A percentile compares a stretch with the other conserved stretches of the same genome.
These are phyloP conservation scores for Chaetomium sp. DNA, from an alignment of 2,329 filamentous ascomycete genomes.

Conservation along the genomic window DNA sequence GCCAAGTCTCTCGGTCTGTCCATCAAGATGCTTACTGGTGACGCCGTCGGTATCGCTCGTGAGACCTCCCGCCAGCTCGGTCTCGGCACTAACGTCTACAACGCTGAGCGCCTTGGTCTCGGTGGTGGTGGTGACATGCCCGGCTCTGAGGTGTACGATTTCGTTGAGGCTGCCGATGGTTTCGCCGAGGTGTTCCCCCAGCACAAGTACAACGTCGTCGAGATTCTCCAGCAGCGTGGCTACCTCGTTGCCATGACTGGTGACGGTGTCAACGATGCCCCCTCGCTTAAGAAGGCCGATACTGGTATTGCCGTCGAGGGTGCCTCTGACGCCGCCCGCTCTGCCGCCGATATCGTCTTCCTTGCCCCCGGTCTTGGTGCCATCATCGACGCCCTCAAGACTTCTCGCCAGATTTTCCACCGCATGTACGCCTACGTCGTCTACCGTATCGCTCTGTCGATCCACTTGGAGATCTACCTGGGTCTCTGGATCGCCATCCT, in stretches of 20 bases:
- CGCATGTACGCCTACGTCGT: slow-evolving; percentile 96
- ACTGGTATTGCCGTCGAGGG: slow-evolving; percentile 93
- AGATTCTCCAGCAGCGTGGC: slow-evolving; percentile 88
- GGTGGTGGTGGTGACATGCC: slow-evolving; percentile 89
- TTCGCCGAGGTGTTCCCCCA: slow-evolving; percentile 93
- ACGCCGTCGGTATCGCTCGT: slow-evolving; percentile 86
- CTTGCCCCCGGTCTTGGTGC: slow-evolving; percentile 84
- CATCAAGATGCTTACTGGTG: slow-evolving; percentile 95
- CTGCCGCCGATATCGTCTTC: slow-evolving; percentile 90
- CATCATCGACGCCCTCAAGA: slow-evolving; percentile 89
- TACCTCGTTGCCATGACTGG: slow-evolving; percentile 95
- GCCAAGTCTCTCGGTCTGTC: slow-evolving; percentile 81
- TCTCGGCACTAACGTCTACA: slow-evolving; percentile 89
- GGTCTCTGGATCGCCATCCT: slow-evolving; percentile 87
- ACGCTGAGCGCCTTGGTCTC: slow-evolving; percentile 85
- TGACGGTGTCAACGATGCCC: slow-evolving; percentile 91
- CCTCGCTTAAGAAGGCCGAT: slow-evolving; percentile 91
- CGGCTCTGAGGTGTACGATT: slow-evolving; percentile 89
- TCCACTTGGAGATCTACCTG: slow-evolving; percentile 87
- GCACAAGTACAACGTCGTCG: slow-evolving; percentile 92
- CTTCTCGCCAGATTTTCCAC: slow-evolving; percentile 90
- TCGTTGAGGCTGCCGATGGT: slow-evolving; percentile 90
- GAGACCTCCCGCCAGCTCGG: slow-evolving; percentile 88
- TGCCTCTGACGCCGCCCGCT: slow-evolving; percentile 83
- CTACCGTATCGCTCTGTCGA: slow-evolving; percentile 86